Base-by-base conservation (phyloP, 768 basidiomycete genomes). In the Terana coerulea region DNA sequence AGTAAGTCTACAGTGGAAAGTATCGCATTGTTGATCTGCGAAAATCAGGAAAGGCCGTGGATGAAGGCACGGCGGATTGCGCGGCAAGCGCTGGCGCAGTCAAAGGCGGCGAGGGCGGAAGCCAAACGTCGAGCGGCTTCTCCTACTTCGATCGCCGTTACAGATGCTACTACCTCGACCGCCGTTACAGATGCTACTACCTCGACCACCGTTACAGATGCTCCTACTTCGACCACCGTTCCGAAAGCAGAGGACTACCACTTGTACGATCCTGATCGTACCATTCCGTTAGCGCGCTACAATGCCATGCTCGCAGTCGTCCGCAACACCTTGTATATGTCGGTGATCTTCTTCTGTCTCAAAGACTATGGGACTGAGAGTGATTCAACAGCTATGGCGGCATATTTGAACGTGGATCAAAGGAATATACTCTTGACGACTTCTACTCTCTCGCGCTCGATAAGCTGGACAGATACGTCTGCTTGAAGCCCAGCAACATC, bases 381-480 rank as follows among this genome's bases (percentile, higher is more conserved):
- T 41, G 24, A 9, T 28, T 37, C 36, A 28, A 3, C 53, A 89
- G 90, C 49, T 95, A 95, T 60, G 91, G 93, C 9, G 92, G 93
- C 0, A 95, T 95, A 15, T 87, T 82, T 58, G 94, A 95, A 66
- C 76, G 80, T 14, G 87, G 90, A 0, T 75, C 86, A 11, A 78
- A 81, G 21, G 93, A 97, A 66, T 93, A 88, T 58, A 95, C 92
- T 0, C 72, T 97, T 5, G 91, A 94, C 61, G 94, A 95, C 60
- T 97, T 95, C 61, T 74, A 92, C 67, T 74, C 79, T 1, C 68
- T 97, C 10, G 79, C 83, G 52, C 74, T 97, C 17, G 91, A 94
- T 61, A 95, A 95, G 65, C 71, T 95, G 68, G 93, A 95, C 34
- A 69, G 76, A 9, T 95, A 80, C 61, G 64, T 74, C 1, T 92